These are phyloP conservation scores for Candida tropicalis DNA, from an alignment of 1,139 yeast species.

Conservation along the genomic window DNA sequence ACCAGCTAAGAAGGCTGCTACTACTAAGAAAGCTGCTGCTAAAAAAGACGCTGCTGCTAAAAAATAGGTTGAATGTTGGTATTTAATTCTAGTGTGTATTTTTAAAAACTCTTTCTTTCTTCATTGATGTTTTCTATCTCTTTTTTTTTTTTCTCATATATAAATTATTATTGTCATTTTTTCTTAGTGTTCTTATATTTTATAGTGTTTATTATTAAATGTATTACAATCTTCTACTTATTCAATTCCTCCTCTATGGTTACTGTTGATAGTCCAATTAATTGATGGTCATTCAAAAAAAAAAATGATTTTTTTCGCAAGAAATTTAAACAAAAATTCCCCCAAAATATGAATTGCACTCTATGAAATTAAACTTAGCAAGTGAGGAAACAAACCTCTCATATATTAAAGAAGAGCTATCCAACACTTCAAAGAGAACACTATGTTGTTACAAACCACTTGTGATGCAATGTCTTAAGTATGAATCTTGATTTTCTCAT, in stretches of 20 bases:
- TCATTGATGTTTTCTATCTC: background rate
- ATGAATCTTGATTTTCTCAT: no score
- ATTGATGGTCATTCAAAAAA: conserved; percentile 2
- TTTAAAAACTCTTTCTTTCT: background rate
- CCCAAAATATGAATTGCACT: background rate
- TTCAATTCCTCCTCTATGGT: background rate
- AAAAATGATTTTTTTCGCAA: background rate
- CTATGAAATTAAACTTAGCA: no score
- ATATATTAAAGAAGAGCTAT: background rate
- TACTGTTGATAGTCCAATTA: background rate
- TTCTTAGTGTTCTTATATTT: background rate
- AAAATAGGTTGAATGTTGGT: conserved; percentile 18
- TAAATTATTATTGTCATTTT: no score
- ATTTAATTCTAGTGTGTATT: conserved; percentile 5
- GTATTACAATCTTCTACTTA: background rate
- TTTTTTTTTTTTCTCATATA: background rate
- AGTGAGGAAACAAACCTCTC: no score
- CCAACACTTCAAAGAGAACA: no score
- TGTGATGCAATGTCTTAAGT: no score
- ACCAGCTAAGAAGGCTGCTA: conserved; percentile 19
- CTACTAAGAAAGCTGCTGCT: conserved; percentile 22
- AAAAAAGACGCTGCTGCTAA: conserved; percentile 20
- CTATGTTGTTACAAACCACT: no score
- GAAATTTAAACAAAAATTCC: background rate
- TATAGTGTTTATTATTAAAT: conserved; percentile 3